Evolutionary conservation across 2,329 filamentous ascomycete genomes (phyloP), one percentile per base, ranked within the genome.

Genomic region (Fusarium gaditjirri): DNA sequence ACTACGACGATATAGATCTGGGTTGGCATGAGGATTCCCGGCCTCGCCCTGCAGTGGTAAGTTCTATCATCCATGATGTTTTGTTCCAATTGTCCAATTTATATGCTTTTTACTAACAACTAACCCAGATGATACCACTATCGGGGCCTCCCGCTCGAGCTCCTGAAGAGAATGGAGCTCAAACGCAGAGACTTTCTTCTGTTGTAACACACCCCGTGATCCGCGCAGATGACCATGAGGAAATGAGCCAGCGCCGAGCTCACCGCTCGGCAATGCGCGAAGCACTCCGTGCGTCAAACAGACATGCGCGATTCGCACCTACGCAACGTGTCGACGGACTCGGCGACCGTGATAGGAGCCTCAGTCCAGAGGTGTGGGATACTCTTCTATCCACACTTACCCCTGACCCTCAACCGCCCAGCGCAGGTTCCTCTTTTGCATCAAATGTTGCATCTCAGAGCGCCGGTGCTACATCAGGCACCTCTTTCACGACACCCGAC

Each of bases 301-400:
- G 63, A 41, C 49, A 41, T 21, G 46, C 33, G 7, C 70, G 68
- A 27, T 62, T 68, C 38, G 46, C 43, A 25, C 33, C 58, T 29
- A 25, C 62, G 5, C 63, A 64, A 23, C 74, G 64, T 8, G 50
- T 92, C 3, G 91, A 97, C 80, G 94, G 94, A 8, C 87, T 97
- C 21, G 94, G 94, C 41, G 94, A 97, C 81, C 92, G 94, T 65
- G 89, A 94, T 70, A 90, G 94, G 74, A 97, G 94, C 80, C 83
- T 94, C n/a, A 94, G 92, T 78, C 91, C 92, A 2, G 91, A 92
- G 59, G 86, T 86, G 3, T 98, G 95, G 95, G 92, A 95, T 66
- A 94, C 91, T 6, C 89, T 98, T 58, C 85, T 94, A 63, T 91
- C 88, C 11, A 97, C 93, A 0, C 88, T 98, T 68, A 91, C 93